Percentiles rank a stretch among this genome's conserved stretches.
phyloP scores from a whole-genome alignment of 2,329 filamentous ascomycete genomes.

The Helminthosporium solani region DNA sequence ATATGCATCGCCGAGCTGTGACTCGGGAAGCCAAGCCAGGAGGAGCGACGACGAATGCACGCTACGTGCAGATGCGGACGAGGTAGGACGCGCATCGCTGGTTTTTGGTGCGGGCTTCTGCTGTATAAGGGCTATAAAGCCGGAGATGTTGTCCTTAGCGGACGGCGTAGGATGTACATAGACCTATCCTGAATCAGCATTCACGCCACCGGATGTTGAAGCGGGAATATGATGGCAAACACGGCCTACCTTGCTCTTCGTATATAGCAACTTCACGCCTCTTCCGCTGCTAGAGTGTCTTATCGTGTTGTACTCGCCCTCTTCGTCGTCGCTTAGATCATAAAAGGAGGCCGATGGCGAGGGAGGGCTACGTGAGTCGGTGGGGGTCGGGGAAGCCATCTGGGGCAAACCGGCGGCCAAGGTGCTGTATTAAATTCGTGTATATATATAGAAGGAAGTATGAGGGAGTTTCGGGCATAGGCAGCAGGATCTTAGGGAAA shows the following conservation, averaged over 20 bases:
- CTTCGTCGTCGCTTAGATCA: slow-evolving; percentile 93
- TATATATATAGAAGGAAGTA: background rate
- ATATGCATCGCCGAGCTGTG: slow-evolving; percentile 76
- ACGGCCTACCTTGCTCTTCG: slow-evolving; percentile 82
- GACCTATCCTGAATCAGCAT: slow-evolving; percentile 58
- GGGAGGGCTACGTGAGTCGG: slow-evolving; percentile 43
- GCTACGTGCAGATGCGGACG: slow-evolving; percentile 46
- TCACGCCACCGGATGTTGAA: slow-evolving; percentile 18
- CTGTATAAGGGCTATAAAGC: slow-evolving; percentile 89
- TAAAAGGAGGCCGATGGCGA: slow-evolving; percentile 90
- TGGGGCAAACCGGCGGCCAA: background rate
- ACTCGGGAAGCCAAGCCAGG: slow-evolving; percentile 91
- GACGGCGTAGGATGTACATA: slow-evolving; percentile 94
- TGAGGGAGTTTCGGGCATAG: background rate
- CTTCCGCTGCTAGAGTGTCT: slow-evolving; percentile 72
- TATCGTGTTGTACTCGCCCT: slow-evolving; percentile 92
- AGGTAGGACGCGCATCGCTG: slow-evolving; percentile 39
- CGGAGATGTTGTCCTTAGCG: slow-evolving; percentile 91
- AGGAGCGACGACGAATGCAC: slow-evolving; percentile 70
- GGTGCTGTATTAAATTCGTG: background rate
- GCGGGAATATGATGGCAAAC: background rate
- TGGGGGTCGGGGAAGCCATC: slow-evolving; percentile 33
- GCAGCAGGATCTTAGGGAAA: background rate
- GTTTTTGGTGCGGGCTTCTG: slow-evolving; percentile 61
- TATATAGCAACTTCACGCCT: slow-evolving; percentile 90